Conservation (phyloP, 768 basidiomycete species). For the Cystobasidium onofrii region DNA sequence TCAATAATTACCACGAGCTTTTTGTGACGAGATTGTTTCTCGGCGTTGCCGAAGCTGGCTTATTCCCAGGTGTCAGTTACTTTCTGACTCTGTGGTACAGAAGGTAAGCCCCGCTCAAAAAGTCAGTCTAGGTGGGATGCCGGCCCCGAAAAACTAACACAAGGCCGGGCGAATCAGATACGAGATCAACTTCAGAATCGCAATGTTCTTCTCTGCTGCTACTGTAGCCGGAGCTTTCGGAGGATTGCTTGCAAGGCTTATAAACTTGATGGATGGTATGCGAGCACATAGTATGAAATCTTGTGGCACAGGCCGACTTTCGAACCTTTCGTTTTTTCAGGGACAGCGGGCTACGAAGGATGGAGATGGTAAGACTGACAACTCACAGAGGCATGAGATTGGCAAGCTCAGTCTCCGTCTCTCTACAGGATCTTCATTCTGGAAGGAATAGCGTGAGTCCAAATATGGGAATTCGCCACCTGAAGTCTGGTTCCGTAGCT, state of each 20-base stretch:
- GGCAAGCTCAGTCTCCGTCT: constrained; percentile 66
- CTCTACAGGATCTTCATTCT: constrained; percentile 42
- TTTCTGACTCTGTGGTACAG: constrained; percentile 59
- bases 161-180: constrained; percentile 46
- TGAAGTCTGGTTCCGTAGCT: neutral
- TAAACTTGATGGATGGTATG: constrained; percentile 51
- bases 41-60: constrained; percentile 45
- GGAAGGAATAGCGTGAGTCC: neutral
- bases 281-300: no score
- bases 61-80: constrained; percentile 55
- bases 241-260: constrained; percentile 56
- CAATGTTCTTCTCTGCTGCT: constrained; percentile 68
- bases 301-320: no score
- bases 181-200: constrained; percentile 65
- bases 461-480: neutral
- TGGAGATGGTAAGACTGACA: constrained; percentile 62
- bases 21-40: constrained; percentile 48
- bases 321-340: constrained; percentile 53
- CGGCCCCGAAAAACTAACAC: neutral
- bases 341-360: constrained; percentile 42
- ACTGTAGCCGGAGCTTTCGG: constrained; percentile 54
- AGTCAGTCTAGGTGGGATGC: no score
- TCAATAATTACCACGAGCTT: constrained; percentile 50
- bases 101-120: no score
- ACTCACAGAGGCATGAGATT: constrained; percentile 59